phyloP scores from a whole-genome alignment of 2,329 filamentous ascomycete genomes.

The Claviceps purpurea region DNA sequence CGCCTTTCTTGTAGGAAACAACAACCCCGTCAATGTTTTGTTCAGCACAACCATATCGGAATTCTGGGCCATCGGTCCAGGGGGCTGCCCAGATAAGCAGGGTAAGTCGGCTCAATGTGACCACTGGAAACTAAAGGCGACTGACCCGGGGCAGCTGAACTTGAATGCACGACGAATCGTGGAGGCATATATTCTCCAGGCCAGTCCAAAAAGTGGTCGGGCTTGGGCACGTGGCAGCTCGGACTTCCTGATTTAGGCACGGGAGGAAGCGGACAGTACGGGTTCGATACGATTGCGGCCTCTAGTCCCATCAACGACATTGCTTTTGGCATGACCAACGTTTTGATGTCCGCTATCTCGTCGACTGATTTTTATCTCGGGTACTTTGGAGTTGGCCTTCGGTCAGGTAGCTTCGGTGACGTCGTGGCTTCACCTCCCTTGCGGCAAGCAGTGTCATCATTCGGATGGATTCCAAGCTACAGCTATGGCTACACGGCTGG shows the following conservation, averaged over 20 bases:
- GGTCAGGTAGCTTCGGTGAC: slow-evolving; percentile 36
- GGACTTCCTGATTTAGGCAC: slow-evolving; percentile 45
- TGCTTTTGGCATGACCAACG: slow-evolving; percentile 28
- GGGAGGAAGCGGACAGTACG: slow-evolving; percentile 51
- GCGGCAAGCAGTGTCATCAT: slow-evolving; percentile 43
- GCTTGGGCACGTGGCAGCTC: slow-evolving; percentile 46
- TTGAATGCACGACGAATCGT: slow-evolving; percentile 40
- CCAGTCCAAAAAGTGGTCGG: slow-evolving; percentile 42
- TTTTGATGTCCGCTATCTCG: slow-evolving; percentile 39
- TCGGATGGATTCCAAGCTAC: slow-evolving; percentile 52
- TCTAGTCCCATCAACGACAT: slow-evolving; percentile 24
- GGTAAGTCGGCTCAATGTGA: slow-evolving; percentile 25
- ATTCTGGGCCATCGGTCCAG: slow-evolving; percentile 51
- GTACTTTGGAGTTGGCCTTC: slow-evolving; percentile 42
- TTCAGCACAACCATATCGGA: slow-evolving; percentile 58
- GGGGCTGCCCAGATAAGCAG: slow-evolving; percentile 32
- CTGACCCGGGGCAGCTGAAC: slow-evolving; percentile 24
- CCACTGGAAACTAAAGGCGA: background rate
- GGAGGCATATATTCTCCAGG: slow-evolving; percentile 44
- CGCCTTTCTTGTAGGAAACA: slow-evolving; percentile 34
- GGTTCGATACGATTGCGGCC: slow-evolving; percentile 35
- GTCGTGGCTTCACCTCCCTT: slow-evolving; percentile 37
- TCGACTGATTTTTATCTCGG: slow-evolving; percentile 42
- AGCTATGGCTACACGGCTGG: slow-evolving; percentile 68
- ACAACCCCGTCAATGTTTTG: slow-evolving; percentile 24